Base-by-base conservation (phyloP, 2,329 filamentous ascomycete species). In the Cordyceps javanica region DNA sequence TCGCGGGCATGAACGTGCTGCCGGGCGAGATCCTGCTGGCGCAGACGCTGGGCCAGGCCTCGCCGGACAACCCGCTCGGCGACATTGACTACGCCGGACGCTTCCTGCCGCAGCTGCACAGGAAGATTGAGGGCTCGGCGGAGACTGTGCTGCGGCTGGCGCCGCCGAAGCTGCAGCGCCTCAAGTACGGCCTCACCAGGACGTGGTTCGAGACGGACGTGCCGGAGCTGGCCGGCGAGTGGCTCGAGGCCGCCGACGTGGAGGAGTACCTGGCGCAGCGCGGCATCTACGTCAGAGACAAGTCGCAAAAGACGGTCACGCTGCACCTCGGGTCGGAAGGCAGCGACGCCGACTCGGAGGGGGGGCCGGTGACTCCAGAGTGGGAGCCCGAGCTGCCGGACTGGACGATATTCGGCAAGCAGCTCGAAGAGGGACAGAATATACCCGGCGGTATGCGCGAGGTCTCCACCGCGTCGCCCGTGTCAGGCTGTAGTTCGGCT, bases 371-470 rank as follows among this genome's bases (percentile, higher is more conserved):
- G 23, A 59, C 57, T 13, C 49, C 48, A 8, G 56, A 38, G 26
- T 58, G 56, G 56, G 56, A 58, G 30, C 48, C 48, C 5, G 56
- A 58, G 32, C 49, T 59, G 14, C 57, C 50, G 1, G 57, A 59
- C 49, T 59, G 57, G 57, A 59, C 57, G 10, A 59, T 59, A 19
- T 59, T 59, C 16, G 57, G 57, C 6, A 54, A 36, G 25, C 30
- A 34, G 21, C 39, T 54, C 26, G 57, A 59, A 34, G 41, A 59
- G 3, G n/a, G 32, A 25, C 57, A 59, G 28, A 36, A 48, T 4
- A 34, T 59, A 5, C 57, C 57, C 14, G 5, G n/a, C 11, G 57
- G 57, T n/a, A n/a, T 44, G 32, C 49, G 57, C 16, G 41, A 21
- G 16, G 16, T 59, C 16, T 16, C 57, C 9, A 11, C 30, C 8